Percentiles rank a stretch among this genome's conserved stretches.
These are phyloP conservation scores for Talaromyces sp. DNA, from an alignment of 2,329 filamentous ascomycete species.

Conservation along the genomic window DNA sequence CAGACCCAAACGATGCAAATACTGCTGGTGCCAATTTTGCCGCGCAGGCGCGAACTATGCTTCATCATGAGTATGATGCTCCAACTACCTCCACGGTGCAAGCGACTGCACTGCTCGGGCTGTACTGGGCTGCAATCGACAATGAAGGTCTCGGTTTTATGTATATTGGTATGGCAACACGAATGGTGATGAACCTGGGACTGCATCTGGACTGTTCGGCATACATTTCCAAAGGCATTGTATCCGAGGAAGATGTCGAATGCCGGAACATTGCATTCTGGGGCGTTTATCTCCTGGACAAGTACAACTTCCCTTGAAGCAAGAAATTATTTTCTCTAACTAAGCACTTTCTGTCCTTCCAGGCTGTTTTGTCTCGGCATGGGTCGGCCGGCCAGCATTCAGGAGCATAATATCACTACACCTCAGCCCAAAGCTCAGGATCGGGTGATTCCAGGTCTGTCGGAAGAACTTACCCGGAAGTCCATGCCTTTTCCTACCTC, in stretches of 20 bases:
- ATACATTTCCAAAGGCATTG: not conserved
- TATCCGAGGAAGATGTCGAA: not conserved
- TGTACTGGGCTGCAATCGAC: not conserved
- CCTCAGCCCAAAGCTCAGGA: not conserved
- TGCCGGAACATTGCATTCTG: not conserved
- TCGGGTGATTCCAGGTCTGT: not conserved
- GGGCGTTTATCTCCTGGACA: not conserved
- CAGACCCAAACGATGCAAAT: not conserved
- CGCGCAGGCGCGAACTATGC: not conserved
- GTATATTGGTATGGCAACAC: slow-evolving; percentile 3
- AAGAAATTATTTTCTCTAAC: not conserved
- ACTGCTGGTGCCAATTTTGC: not conserved
- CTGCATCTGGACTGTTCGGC: not conserved
- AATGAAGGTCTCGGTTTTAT: not conserved
- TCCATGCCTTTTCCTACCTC: not conserved
- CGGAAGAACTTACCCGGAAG: not conserved
- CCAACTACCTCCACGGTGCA: not conserved
- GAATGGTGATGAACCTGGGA: not conserved
- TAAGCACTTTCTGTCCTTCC: not conserved
- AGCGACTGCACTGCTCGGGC: not conserved
- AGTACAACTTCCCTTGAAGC: not conserved
- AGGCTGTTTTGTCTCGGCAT: not conserved
- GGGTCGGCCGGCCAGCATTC: not conserved
- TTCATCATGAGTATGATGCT: not conserved
- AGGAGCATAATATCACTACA: not conserved